Evolutionary conservation across 2,329 filamentous ascomycete genomes (phyloP).

Genomic region (Hyphodiscus sp.): DNA sequence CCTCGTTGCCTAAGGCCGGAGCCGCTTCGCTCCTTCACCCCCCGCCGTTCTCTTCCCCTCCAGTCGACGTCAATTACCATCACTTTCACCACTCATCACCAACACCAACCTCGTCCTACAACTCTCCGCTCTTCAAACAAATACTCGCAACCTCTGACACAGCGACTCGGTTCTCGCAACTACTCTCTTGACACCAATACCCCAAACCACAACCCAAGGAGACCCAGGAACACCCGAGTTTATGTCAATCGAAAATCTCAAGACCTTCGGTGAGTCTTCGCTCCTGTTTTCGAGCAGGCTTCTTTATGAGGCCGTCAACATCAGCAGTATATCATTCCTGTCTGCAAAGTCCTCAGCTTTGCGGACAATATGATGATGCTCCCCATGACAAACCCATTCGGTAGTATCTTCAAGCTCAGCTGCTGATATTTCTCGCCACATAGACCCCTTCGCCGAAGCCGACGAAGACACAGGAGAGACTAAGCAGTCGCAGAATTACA

Average conservation of each 20-base stretch:
- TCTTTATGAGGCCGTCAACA: background rate
- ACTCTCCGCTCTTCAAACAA: background rate
- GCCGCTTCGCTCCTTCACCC: background rate
- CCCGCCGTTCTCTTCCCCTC: background rate
- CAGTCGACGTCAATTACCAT: background rate
- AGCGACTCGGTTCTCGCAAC: constrained; percentile 19
- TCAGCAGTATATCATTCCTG: background rate
- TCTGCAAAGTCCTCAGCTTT: background rate
- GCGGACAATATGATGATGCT: background rate
- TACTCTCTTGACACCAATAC: constrained; percentile 5
- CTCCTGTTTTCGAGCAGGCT: background rate
- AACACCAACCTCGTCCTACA: background rate
- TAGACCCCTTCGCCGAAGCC: constrained; percentile 99
- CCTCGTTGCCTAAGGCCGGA: background rate
- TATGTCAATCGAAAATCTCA: constrained; percentile 99
- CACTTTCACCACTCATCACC: background rate
- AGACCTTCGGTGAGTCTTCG: constrained; percentile 71
- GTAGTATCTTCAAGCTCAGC: constrained; percentile 4
- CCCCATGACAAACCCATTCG: background rate
- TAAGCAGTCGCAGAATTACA: constrained; percentile 95
- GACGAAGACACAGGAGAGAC: constrained; percentile 97
- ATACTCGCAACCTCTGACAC: constrained; percentile 6
- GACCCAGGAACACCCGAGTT: constrained; percentile 68
- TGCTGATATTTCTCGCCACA: constrained; percentile 19
- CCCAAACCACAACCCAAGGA: constrained; percentile 20